phyloP scores from a whole-genome alignment of 129 eudicot species.

The Saposhnikovia divaricata region DNA sequence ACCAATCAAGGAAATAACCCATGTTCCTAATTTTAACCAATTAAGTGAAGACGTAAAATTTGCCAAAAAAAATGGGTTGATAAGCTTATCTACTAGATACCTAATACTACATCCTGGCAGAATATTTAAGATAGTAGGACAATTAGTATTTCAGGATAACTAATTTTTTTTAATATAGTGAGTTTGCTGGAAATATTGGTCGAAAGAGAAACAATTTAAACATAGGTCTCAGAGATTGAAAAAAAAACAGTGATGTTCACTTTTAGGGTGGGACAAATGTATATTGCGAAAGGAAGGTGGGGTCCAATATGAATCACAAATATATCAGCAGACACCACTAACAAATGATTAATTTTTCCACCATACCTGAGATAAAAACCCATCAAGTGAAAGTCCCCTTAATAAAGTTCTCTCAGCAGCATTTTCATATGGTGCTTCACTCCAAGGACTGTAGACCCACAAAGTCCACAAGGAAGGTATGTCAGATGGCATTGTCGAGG shows the following conservation, averaged over 20 bases:
- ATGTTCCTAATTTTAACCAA: not conserved
- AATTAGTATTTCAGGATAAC: too few relatives aligned
- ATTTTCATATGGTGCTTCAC: not conserved
- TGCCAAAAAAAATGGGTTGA: not conserved
- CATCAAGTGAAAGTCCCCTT: conserved; percentile 1
- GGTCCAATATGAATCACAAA: not conserved
- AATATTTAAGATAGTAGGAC: not conserved
- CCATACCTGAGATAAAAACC: not conserved
- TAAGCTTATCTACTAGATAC: not conserved
- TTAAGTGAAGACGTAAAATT: not conserved
- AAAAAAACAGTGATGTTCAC: not conserved
- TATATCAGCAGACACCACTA: not conserved
- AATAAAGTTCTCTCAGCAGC: not conserved
- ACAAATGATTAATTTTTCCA: not conserved
- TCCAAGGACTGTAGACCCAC: not conserved
- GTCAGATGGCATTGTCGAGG: not conserved
- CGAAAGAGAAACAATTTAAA: not conserved
- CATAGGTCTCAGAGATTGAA: not conserved
- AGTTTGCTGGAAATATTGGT: not conserved
- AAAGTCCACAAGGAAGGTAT: not conserved
- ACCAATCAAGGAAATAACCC: not conserved
- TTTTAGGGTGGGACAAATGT: not conserved
- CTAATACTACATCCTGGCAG: not conserved
- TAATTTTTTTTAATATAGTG: not conserved
- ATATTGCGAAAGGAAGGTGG: not conserved